These are phyloP conservation scores for Coemansia sp. DNA, from an alignment of 192 early-diverging fungal species.

Conservation along the genomic window DNA sequence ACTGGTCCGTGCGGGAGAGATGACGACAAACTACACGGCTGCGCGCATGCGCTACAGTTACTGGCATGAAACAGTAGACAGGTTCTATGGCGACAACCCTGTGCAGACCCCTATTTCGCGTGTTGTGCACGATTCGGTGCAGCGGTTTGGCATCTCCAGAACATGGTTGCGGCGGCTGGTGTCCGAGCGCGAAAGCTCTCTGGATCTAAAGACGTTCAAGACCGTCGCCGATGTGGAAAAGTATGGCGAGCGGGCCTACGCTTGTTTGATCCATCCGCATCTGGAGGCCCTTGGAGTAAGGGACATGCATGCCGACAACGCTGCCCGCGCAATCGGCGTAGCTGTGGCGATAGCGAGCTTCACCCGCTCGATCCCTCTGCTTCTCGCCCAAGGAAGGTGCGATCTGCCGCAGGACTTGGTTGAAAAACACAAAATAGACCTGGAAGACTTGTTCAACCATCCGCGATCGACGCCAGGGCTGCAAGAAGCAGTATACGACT, in stretches of 20 bases:
- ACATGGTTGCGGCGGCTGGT: constrained; percentile 83
- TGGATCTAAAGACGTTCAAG: constrained; percentile 67
- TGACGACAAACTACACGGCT: constrained; percentile 63
- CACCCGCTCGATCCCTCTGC: constrained; percentile 67
- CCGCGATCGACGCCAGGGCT: constrained; percentile 59
- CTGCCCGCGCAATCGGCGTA: constrained; percentile 87
- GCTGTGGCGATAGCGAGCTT: constrained; percentile 80
- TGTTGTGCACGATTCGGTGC: constrained; percentile 64
- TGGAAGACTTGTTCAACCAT: constrained; percentile 69
- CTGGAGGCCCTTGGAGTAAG: constrained; percentile 82
- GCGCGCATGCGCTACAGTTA: constrained; percentile 82
- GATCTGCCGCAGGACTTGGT: constrained; percentile 76
- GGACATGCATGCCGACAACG: constrained; percentile 83
- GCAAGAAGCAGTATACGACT: constrained; percentile 79
- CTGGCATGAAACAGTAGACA: constrained; percentile 85
- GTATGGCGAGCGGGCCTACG: constrained; percentile 87
- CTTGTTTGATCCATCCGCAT: constrained; percentile 85
- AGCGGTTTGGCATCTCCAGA: constrained; percentile 60
- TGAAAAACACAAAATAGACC: constrained; percentile 74
- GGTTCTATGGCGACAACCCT: constrained; percentile 61
- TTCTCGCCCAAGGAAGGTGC: constrained; percentile 68
- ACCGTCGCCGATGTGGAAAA: constrained; percentile 76
- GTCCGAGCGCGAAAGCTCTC: constrained; percentile 57
- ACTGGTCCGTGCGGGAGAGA: constrained; percentile 75
- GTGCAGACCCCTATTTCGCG: constrained; percentile 76